These are phyloP conservation scores for Dianthus caryophyllus DNA, from an alignment of 148 eudicot species.

Conservation along the genomic window DNA sequence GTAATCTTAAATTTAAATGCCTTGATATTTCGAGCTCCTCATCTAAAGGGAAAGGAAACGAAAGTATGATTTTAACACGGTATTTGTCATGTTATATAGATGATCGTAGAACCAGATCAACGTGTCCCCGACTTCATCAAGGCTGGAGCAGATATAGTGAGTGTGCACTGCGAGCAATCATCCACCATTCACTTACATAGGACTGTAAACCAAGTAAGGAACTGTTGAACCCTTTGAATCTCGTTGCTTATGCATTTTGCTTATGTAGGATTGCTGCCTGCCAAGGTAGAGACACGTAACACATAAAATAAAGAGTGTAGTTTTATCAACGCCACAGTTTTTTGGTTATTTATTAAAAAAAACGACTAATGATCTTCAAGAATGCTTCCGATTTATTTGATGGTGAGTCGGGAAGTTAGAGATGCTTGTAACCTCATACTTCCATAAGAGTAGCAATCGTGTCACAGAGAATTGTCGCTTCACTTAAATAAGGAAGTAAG, in stretches of 20 bases:
- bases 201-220: slow-evolving; percentile 64
- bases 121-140: slow-evolving; percentile 90
- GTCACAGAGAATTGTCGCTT: no score
- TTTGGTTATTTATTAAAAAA: background rate
- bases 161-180: slow-evolving; percentile 94
- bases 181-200: slow-evolving; percentile 99
- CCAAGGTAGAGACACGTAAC: background rate
- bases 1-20: slow-evolving; percentile 34
- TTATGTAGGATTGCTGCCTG: background rate
- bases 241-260: background rate
- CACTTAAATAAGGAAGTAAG: no score
- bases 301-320: background rate
- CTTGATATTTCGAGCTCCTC: slow-evolving; percentile 2
- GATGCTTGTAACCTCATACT: no score
- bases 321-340: background rate
- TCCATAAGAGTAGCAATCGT: no score
- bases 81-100: slow-evolving; percentile 38
- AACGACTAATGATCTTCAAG: background rate
- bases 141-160: slow-evolving; percentile 98
- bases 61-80: slow-evolving; percentile 21
- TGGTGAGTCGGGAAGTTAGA: no score
- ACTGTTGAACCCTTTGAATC: slow-evolving; percentile 2
- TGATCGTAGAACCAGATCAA: slow-evolving; percentile 99
- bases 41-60: background rate
- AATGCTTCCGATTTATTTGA: background rate